Evolutionary conservation across 352 stramenopile genomes (phyloP).

Genomic region (Pythium diclinum): DNA sequence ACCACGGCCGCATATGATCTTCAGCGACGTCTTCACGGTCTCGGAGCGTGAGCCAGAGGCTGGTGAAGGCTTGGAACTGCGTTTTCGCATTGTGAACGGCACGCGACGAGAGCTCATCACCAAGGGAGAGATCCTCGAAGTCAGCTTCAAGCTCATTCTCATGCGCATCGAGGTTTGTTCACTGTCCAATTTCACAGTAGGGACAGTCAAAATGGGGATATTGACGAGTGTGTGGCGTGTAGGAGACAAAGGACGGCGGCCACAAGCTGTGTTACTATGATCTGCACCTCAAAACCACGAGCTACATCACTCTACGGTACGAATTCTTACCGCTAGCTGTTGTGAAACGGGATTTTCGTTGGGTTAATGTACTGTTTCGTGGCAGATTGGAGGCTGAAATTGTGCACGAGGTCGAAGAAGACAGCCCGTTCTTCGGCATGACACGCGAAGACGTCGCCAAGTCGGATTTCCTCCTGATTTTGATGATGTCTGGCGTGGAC

Average conservation of each 20-base stretch:
- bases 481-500: conserved; percentile 57
- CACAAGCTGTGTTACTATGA: conserved; percentile 70
- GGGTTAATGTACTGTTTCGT: neutral
- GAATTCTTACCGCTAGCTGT: too few species aligned
- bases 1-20: conserved; percentile 44
- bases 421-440: conserved; percentile 46
- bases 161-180: conserved; percentile 54
- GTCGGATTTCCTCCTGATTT: conserved; percentile 51
- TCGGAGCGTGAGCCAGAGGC: conserved; percentile 25
- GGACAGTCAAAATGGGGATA: neutral
- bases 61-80: conserved; percentile 36
- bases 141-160: conserved; percentile 59
- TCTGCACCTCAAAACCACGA: conserved; percentile 40
- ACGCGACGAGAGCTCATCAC: conserved; percentile 38
- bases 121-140: conserved; percentile 51
- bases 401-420: conserved; percentile 40
- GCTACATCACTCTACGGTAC: conserved; percentile 49
- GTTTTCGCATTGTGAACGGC: conserved; percentile 57
- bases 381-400: conserved; percentile 52
- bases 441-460: conserved; percentile 28
- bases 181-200: neutral
- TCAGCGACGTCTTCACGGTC: conserved; percentile 52
- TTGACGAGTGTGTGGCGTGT: neutral
- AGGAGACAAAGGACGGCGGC: conserved; percentile 37
- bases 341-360: neutral